phyloP scores from a whole-genome alignment of 1,284 basidiomycete genomes.

The Cystobasidium sp. region DNA sequence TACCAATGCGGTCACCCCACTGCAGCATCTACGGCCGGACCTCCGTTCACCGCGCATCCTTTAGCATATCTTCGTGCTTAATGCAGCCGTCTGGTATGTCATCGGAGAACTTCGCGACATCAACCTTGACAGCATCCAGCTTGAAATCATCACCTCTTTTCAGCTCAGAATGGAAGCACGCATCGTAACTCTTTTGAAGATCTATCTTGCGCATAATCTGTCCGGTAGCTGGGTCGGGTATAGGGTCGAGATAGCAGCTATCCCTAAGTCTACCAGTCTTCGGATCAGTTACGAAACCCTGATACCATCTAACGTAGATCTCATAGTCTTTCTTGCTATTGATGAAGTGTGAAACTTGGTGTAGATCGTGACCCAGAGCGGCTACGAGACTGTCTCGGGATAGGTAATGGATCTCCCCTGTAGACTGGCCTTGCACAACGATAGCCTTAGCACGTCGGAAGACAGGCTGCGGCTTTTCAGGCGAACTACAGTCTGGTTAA shows the following conservation, averaged over 20 bases:
- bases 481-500: neutral
- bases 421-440: conserved; percentile 25
- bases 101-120: neutral
- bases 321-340: conserved; percentile 23
- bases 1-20: no score
- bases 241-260: neutral
- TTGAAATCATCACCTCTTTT: neutral
- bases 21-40: no score
- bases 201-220: conserved; percentile 22
- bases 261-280: conserved; percentile 19
- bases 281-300: conserved; percentile 12
- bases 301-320: conserved; percentile 25
- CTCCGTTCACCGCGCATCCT: no score
- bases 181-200: neutral
- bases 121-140: conserved; percentile 2
- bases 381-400: conserved; percentile 8
- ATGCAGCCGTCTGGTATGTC: conserved; percentile 15
- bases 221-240: neutral
- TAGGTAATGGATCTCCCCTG: conserved; percentile 27
- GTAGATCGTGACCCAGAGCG: conserved; percentile 12
- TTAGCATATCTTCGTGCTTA: no score
- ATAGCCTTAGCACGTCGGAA: conserved; percentile 24
- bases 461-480: neutral
- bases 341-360: conserved; percentile 25
- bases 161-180: neutral